A percentile compares a stretch with the other conserved stretches of the same genome.
Conservation (phyloP, 306 rosid species). For the Vigna reflexopilosa region DNA sequence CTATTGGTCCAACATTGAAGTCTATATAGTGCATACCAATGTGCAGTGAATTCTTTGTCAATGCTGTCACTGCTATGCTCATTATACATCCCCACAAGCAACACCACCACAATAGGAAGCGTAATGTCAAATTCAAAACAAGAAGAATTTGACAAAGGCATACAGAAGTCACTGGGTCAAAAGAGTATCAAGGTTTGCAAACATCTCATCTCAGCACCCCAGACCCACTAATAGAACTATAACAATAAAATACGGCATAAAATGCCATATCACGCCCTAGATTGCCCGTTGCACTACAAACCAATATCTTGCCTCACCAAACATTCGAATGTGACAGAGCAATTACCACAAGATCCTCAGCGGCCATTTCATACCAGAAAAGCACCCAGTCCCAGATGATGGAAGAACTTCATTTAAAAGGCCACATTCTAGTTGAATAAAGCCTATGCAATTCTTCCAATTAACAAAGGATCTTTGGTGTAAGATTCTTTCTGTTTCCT, state of each 20-base stretch:
- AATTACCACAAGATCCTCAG: conserved; percentile 43
- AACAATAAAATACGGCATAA: neutral
- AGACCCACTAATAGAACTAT: conserved; percentile 40
- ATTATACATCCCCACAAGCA: conserved; percentile 27
- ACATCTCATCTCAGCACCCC: conserved; percentile 37
- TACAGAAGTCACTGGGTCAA: conserved; percentile 4
- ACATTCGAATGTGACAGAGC: conserved; percentile 32
- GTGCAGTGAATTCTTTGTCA: conserved; percentile 18
- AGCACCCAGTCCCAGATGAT: conserved; percentile 43
- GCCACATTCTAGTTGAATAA: conserved; percentile 45
- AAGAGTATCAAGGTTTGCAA: conserved; percentile 37
- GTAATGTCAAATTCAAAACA: conserved; percentile 11
- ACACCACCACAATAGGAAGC: conserved; percentile 31
- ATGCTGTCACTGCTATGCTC: conserved; percentile 33
- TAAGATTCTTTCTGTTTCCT: conserved; percentile 49
- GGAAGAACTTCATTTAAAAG: conserved; percentile 48
- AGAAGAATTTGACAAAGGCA: conserved; percentile 22
- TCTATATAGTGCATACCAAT: conserved; percentile 39
- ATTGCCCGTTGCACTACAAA: conserved; percentile 38
- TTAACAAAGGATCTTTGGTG: conserved; percentile 47
- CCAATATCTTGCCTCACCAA: conserved; percentile 41
- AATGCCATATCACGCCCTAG: conserved; percentile 42
- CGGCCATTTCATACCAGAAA: conserved; percentile 36
- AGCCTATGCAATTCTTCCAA: conserved; percentile 45
- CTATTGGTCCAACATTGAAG: conserved; percentile 41